Evolutionary conservation across 2,329 filamentous ascomycete genomes (phyloP), one percentile per base, ranked within the genome.

Genomic region (Tolypocladium tundrense): DNA sequence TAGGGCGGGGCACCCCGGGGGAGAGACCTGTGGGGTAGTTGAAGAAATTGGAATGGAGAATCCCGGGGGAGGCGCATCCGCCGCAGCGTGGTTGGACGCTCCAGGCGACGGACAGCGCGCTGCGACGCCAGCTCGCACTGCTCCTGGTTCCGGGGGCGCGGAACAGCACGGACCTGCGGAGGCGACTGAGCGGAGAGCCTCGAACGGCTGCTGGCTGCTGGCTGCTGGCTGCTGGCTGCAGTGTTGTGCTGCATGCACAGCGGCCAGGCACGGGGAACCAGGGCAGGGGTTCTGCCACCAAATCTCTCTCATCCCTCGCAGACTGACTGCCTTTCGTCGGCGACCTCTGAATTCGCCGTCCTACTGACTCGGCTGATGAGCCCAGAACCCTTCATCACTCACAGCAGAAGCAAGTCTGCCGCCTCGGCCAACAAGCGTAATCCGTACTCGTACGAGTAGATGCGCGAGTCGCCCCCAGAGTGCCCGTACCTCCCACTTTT

Each of bases 21-120:
- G 27, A 27, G 54, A 45, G 39, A 52, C 21, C 31, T 35, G 54
- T 52, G 43, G 58, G 53, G 55, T 43, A 33, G 42, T 40, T 13
- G 41, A 51, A 21, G 33, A 42, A 39, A 48, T 24, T 19, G 54
- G 24, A 3, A 40, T 37, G 50, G 33, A 50, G 24, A 39, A 57
- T 59, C 51, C 43, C 55, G 58, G 58, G 55, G 35, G 9, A 45
- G 40, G 39, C 53, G 40, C 40, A 54, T n/a, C 27, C 35, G 27
- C 10, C 43, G 11, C n/a, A 27, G n/a, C n/a, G n/a, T 39, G 50
- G 50, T 53, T 53, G 50, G 50, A 19, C 50, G 24, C 43, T 41
- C 16, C 16, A 41, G 16, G 40, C 4, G 3, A 27, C 3, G 24
- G 8, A 37, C 13, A 37, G 37, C 37, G 45, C 45, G 27, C 45